Conservation (phyloP, 2,329 filamentous ascomycete species). For the Mollisiaceae sp. region DNA sequence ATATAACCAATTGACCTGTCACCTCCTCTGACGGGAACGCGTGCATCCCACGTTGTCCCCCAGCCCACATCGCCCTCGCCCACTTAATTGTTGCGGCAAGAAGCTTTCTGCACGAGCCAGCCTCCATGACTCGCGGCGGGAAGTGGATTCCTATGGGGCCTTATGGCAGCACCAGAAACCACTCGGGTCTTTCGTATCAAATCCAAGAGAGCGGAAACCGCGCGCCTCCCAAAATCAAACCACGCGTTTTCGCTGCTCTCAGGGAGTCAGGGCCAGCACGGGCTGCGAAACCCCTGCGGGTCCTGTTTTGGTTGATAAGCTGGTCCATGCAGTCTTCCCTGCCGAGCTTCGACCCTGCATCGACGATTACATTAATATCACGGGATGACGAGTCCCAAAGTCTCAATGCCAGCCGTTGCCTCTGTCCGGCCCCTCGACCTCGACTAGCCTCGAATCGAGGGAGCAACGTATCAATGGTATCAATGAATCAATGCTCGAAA, state of each 20-base stretch:
- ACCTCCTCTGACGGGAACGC: neutral
- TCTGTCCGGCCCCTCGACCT: slow-evolving; percentile 4
- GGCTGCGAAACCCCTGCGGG: slow-evolving; percentile 2
- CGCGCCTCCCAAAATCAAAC: slow-evolving; percentile 23
- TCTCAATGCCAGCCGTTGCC: slow-evolving; percentile 8
- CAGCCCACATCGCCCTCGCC: slow-evolving; percentile 10
- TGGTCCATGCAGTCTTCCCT: neutral
- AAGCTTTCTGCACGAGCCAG: slow-evolving; percentile 20
- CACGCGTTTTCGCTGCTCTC: slow-evolving; percentile 16
- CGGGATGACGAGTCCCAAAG: slow-evolving; percentile 23
- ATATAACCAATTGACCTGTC: slow-evolving; percentile 8
- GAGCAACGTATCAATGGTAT: neutral
- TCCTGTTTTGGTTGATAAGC: slow-evolving; percentile 12
- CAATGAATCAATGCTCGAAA: slow-evolving; percentile 4
- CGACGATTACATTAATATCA: slow-evolving; percentile 12
- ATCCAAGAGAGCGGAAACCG: slow-evolving; percentile 24
- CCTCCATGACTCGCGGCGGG: slow-evolving; percentile 22
- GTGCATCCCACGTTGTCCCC: slow-evolving; percentile 4
- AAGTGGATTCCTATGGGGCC: neutral
- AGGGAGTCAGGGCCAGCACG: neutral
- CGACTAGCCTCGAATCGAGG: neutral
- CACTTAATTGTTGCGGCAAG: slow-evolving; percentile 17
- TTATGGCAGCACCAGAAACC: slow-evolving; percentile 21
- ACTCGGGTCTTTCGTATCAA: slow-evolving; percentile 19
- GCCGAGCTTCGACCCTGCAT: slow-evolving; percentile 12